Evolutionary conservation across 768 basidiomycete genomes (phyloP), one percentile per base, ranked within the genome.

Genomic region (Holtermannia corniformis): DNA sequence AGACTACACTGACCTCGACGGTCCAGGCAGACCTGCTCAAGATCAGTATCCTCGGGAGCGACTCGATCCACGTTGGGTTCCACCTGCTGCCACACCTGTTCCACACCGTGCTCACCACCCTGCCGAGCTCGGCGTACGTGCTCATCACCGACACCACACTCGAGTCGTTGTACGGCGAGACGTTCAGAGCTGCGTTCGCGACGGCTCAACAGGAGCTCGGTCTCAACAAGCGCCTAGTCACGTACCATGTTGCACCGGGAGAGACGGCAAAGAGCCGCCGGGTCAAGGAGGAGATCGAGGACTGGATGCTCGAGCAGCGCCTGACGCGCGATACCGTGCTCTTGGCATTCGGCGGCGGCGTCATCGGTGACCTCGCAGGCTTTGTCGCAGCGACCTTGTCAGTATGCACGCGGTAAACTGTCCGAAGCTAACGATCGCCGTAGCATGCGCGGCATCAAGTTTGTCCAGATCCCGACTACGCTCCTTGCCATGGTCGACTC

Each of bases 401-500:
- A 74, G 88, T 80, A 3, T 20, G 20, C 7, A 5, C 1, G n/a
- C 5, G 21, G n/a, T 5, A 19, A 7, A 14, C 1, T 41, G 40
- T n/a, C 19, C 20, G 24, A 14, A 19, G 51, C 22, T 24, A 27
- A 27, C 50, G 16, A 47, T 41, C n/a, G n/a, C n/a, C n/a, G 42
- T 57, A 93, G 91, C 75, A 99, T 99, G 95, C 86, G 95, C 49
- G 95, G 95, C 5, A 82, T 97, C 21, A 86, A 85, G 51, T 87
- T 93, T 73, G 84, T 88, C 20, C 95, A 99, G 75, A 87, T 99
- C 51, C 95, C 95, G 0, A 96, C 95, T 0, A 95, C 92, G 0
- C 78, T 99, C 1, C 80, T 99, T 54, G 90, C 92, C 4, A 99
- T 99, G 95, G 95, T 99, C 21, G 95, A 99, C 73, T 96, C 92